A percentile compares a stretch with the other conserved stretches of the same genome.
phyloP scores from a whole-genome alignment of 2,329 filamentous ascomycete genomes.

The Stachybotrys chlorohalonatus region DNA sequence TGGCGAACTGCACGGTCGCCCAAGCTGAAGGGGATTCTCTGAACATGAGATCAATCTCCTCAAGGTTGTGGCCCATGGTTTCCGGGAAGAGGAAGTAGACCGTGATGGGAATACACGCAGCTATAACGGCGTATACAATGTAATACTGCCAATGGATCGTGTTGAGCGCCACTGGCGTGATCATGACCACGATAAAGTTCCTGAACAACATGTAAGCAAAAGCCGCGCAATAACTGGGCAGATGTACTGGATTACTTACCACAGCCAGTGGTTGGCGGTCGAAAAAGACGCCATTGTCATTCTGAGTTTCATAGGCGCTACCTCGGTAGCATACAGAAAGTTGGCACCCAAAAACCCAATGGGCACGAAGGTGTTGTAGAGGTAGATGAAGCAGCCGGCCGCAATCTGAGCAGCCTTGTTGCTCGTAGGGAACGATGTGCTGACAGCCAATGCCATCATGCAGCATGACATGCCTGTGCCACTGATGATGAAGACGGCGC shows the following conservation, averaged over 20 bases:
- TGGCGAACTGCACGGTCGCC: slow-evolving; percentile 26
- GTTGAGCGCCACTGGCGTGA: slow-evolving; percentile 55
- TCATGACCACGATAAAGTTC: slow-evolving; percentile 44
- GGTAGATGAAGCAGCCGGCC: slow-evolving; percentile 44
- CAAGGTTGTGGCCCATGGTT: slow-evolving; percentile 40
- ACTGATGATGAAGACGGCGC: slow-evolving; percentile 14
- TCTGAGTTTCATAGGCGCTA: slow-evolving; percentile 37
- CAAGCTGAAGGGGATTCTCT: slow-evolving; percentile 26
- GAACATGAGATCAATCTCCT: slow-evolving; percentile 35
- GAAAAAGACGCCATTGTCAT: slow-evolving; percentile 42
- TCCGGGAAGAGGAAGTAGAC: slow-evolving; percentile 29
- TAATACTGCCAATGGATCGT: slow-evolving; percentile 44
- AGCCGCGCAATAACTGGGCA: not conserved
- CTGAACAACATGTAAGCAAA: slow-evolving; percentile 2
- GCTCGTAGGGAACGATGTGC: slow-evolving; percentile 10
- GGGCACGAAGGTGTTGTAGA: slow-evolving; percentile 60
- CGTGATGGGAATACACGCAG: slow-evolving; percentile 32
- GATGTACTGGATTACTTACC: slow-evolving; percentile 6
- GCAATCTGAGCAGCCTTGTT: slow-evolving; percentile 13
- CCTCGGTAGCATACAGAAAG: slow-evolving; percentile 47
- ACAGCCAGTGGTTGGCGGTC: slow-evolving; percentile 28
- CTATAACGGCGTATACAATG: slow-evolving; percentile 34
- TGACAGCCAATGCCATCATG: slow-evolving; percentile 16
- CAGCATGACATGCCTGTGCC: slow-evolving; percentile 15
- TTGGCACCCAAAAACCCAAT: slow-evolving; percentile 55